Evolutionary conservation across 2,329 filamentous ascomycete species (phyloP).

Genomic region (Niveomyces coronatus): DNA sequence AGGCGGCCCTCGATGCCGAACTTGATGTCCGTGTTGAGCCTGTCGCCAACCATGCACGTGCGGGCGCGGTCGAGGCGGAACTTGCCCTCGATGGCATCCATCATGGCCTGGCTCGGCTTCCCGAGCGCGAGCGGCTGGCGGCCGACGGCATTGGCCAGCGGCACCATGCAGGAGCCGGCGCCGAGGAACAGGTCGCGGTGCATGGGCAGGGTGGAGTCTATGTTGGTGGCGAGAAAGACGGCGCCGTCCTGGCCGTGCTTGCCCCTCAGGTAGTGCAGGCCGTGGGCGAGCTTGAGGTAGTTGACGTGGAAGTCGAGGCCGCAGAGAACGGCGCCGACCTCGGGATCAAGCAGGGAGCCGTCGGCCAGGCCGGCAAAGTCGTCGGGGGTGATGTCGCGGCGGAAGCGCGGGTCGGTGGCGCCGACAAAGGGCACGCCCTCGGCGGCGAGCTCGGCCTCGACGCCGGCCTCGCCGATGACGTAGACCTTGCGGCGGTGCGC

Average conservation of each 20-base stretch:
- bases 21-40: constrained; percentile 89
- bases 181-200: constrained; percentile 80
- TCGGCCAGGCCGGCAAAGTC: constrained; percentile 75
- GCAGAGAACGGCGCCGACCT: constrained; percentile 80
- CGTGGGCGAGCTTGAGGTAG: constrained; percentile 82
- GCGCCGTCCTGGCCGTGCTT: too few relatives aligned
- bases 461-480: constrained; percentile 81
- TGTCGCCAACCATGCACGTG: constrained; percentile 93
- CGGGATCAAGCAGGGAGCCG: constrained; percentile 66
- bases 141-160: constrained; percentile 61
- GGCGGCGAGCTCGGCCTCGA: constrained; percentile 75
- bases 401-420: constrained; percentile 70
- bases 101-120: constrained; percentile 97
- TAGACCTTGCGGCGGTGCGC: constrained; percentile 84
- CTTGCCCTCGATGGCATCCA: constrained; percentile 96
- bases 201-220: constrained; percentile 79
- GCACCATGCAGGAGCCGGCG: constrained; percentile 72
- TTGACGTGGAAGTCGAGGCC: constrained; percentile 93
- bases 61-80: constrained; percentile 75
- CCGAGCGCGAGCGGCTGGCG: constrained; percentile 69
- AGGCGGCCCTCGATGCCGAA: constrained; percentile 88
- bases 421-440: constrained; percentile 75
- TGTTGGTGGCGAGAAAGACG: constrained; percentile 85
- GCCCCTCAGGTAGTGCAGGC: constrained; percentile 75
- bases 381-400: constrained; percentile 66